Evolutionary conservation across 2,329 filamentous ascomycete genomes (phyloP).

Genomic region (Colletotrichum viniferum): DNA sequence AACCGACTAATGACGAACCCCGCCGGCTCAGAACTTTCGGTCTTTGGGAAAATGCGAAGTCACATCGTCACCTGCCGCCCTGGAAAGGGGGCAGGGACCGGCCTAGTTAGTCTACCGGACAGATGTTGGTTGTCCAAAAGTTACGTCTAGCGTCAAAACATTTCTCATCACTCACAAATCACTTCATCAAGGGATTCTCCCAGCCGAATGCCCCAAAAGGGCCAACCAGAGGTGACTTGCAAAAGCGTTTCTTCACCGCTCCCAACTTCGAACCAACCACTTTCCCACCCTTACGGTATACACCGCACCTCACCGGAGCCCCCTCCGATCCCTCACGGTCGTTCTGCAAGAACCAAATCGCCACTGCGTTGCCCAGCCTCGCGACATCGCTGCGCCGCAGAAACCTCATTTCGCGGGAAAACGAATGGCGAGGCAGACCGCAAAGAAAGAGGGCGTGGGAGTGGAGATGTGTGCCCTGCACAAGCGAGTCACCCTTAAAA

Average conservation of each 20-base stretch:
- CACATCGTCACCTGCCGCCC: neutral
- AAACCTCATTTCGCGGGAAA: neutral
- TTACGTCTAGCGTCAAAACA: neutral
- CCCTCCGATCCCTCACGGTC: neutral
- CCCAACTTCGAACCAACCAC: neutral
- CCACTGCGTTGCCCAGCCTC: neutral
- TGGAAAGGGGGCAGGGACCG: neutral
- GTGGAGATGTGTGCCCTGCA: neutral
- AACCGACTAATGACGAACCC: neutral
- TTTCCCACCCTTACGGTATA: neutral
- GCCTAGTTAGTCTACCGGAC: neutral
- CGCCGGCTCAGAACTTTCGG: neutral
- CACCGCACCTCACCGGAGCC: neutral
- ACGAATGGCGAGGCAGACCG: neutral
- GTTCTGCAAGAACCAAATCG: neutral
- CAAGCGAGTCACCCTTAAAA: neutral
- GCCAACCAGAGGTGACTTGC: neutral
- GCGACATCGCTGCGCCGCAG: neutral
- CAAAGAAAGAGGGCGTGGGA: neutral
- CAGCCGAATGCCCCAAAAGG: neutral
- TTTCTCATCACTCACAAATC: neutral
- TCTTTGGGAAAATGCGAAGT: neutral
- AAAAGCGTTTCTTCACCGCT: neutral
- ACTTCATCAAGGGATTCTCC: neutral
- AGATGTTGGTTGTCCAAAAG: neutral